These are phyloP conservation scores for Aspergillus tanneri DNA, from an alignment of 2,329 filamentous ascomycete genomes.

Conservation along the genomic window DNA sequence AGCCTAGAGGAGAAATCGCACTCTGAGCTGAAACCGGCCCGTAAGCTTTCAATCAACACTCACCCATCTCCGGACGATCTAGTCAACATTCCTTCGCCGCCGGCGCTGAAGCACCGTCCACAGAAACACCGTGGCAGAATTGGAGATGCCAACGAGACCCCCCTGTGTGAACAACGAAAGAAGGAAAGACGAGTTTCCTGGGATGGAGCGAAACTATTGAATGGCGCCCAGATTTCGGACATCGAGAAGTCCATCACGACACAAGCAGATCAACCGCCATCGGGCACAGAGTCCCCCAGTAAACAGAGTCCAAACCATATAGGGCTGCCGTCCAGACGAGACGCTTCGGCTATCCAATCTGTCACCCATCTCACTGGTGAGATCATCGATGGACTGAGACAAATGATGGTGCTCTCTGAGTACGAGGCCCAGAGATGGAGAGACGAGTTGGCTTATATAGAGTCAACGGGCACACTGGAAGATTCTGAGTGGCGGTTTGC, in stretches of 20 bases:
- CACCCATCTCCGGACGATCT: conserved; percentile 29
- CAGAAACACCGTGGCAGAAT: conserved; percentile 39
- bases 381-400: conserved; percentile 38
- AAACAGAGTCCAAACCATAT: conserved; percentile 19
- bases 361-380: conserved; percentile 38
- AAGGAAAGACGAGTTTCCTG: conserved; percentile 39
- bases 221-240: conserved; percentile 24
- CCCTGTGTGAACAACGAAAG: conserved; percentile 25
- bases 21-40: conserved; percentile 30
- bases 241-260: conserved; percentile 10
- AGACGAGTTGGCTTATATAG: conserved; percentile 39
- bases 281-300: conserved; percentile 21
- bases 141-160: conserved; percentile 21
- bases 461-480: conserved; percentile 38
- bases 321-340: conserved; percentile 9
- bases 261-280: conserved; percentile 14
- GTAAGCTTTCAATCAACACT: conserved; percentile 34
- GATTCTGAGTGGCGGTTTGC: conserved; percentile 40
- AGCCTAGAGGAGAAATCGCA: conserved; percentile 35
- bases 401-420: conserved; percentile 36
- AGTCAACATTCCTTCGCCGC: conserved; percentile 37
- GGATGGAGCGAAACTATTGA: conserved; percentile 39
- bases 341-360: conserved; percentile 29
- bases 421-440: conserved; percentile 41
- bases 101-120: conserved; percentile 40